These are phyloP conservation scores for Amaranthus hypochondriacus DNA, from an alignment of 148 eudicot genomes.

Conservation along the genomic window DNA sequence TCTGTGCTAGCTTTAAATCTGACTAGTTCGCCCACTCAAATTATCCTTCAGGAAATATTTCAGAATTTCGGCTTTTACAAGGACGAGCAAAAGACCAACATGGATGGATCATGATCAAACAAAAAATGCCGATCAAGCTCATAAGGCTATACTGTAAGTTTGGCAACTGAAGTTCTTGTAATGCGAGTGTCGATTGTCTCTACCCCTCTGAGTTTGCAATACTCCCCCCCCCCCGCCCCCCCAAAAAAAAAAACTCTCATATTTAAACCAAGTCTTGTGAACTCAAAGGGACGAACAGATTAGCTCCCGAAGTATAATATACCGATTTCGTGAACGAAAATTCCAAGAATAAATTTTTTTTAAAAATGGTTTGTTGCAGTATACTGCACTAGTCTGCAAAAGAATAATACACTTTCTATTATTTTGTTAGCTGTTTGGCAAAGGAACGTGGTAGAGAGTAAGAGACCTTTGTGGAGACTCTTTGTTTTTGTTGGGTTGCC, in stretches of 20 bases:
- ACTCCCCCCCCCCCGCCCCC: no score
- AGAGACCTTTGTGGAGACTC: slow-evolving; percentile 25
- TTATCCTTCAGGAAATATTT: slow-evolving; percentile 54
- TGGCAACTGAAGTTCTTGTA: slow-evolving; percentile 1
- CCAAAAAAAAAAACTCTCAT: no score
- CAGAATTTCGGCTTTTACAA: slow-evolving; percentile 51
- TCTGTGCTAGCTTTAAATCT: neutral
- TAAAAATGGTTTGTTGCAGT: no score
- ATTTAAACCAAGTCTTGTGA: no score
- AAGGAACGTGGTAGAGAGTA: slow-evolving; percentile 45
- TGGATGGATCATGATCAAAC: slow-evolving; percentile 27
- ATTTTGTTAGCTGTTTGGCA: slow-evolving; percentile 48
- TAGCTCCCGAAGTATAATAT: slow-evolving; percentile 14
- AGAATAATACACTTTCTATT: slow-evolving; percentile 28
- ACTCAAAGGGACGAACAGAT: no score
- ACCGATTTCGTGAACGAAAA: neutral
- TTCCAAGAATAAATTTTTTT: neutral
- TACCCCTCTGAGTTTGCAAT: neutral
- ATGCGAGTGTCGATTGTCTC: neutral
- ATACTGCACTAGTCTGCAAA: slow-evolving; percentile 16
- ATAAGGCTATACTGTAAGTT: slow-evolving; percentile 11
- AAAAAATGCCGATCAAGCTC: slow-evolving; percentile 1
- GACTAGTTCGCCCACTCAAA: neutral
- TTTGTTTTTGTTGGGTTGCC: slow-evolving; percentile 10
- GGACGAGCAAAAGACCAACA: slow-evolving; percentile 15